A percentile compares a stretch with the other conserved stretches of the same genome.
Conservation (phyloP, 2,329 filamentous ascomycete species). For the Emmonsiellopsis sp. region DNA sequence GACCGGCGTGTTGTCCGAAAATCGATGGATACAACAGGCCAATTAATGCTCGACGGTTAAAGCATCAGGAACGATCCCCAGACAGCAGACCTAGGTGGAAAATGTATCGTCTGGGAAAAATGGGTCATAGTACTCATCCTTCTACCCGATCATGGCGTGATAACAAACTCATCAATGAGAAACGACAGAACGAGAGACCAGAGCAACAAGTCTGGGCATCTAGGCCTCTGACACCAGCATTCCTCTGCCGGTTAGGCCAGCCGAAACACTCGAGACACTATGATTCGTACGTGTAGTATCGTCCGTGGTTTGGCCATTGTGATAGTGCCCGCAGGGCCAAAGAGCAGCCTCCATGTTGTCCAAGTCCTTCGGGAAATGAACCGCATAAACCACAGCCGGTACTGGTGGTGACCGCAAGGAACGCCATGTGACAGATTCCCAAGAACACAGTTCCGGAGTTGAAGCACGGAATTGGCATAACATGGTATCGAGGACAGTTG, state of each 20-base stretch:
- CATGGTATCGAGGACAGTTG: too few species aligned
- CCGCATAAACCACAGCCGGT: neutral
- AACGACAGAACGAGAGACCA: neutral
- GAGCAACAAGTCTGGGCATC: neutral
- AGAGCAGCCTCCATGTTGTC: neutral
- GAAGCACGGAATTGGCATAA: too few species aligned
- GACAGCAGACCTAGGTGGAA: neutral
- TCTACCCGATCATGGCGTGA: neutral
- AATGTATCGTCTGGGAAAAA: neutral
- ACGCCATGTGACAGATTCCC: too few species aligned
- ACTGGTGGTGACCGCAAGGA: too few species aligned
- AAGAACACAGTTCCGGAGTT: too few species aligned
- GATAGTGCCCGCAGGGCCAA: neutral
- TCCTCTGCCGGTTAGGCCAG: neutral
- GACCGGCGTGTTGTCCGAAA: neutral
- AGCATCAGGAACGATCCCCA: neutral
- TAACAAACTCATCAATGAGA: neutral
- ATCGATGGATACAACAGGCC: neutral
- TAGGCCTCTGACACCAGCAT: neutral
- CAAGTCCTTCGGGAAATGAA: slow-evolving; percentile 1
- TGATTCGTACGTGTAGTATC: neutral
- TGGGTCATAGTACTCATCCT: neutral
- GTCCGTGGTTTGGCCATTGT: neutral
- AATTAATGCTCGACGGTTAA: neutral
- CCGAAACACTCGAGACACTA: neutral